These are phyloP conservation scores for Myriosclerotinia duriaeana DNA, from an alignment of 2,329 filamentous ascomycete genomes.

Conservation along the genomic window DNA sequence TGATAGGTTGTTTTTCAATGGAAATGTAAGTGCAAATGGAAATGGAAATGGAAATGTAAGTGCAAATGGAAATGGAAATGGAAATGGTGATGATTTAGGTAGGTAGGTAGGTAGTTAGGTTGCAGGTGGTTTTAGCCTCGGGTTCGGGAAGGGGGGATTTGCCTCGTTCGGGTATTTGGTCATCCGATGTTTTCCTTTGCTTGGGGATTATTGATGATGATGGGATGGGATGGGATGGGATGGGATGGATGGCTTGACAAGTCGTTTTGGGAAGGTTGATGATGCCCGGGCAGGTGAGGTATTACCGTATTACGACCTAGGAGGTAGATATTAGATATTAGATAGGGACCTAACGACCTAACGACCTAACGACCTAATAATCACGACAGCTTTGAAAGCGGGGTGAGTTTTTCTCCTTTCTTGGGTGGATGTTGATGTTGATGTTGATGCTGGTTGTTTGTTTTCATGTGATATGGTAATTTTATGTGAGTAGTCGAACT, in stretches of 20 bases:
- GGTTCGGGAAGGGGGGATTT: neutral
- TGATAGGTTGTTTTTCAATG: neutral
- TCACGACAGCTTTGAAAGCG: neutral
- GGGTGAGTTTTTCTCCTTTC: no score
- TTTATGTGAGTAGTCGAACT: no score
- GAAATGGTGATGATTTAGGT: no score
- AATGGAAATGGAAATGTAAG: no score
- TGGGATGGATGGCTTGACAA: neutral
- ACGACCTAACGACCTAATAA: neutral
- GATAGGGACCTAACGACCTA: no score
- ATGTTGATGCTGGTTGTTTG: no score
- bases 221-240: neutral
- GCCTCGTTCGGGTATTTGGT: neutral
- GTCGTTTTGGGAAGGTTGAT: neutral
- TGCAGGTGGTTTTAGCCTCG: no score
- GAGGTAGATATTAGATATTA: no score
- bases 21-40: neutral
- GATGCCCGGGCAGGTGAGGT: no score
- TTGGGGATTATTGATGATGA: neutral
- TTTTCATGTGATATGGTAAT: neutral
- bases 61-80: no score
- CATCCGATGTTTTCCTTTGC: neutral
- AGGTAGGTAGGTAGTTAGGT: neutral
- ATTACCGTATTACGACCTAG: no score
- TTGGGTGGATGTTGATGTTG: no score